Evolutionary conservation across 2,329 filamentous ascomycete genomes (phyloP), one percentile per base, ranked within the genome.

Genomic region (Aspergillus fructus): DNA sequence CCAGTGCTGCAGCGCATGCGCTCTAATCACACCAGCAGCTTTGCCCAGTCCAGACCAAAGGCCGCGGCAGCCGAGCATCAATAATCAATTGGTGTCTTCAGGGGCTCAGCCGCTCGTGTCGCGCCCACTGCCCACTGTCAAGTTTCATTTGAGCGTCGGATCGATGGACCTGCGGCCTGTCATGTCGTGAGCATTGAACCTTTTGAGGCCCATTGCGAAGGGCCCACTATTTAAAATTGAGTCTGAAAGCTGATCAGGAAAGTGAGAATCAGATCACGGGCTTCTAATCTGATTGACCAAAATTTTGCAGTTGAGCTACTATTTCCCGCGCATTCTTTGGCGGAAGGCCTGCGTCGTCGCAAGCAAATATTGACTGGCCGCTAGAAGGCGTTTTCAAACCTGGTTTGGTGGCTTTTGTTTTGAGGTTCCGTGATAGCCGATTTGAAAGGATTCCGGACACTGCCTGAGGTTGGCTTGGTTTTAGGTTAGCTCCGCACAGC

Each of bases 1-100:
- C 50, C 12, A 54, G 37, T 9, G 45, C 49, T 54, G 55, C 49
- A 48, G 27, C 30, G 45, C 43, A 57, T 52, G 48, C 48, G 40
- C 39, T 30, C 41, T 49, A 51, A 56, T 49, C 49, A 56, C 42
- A 52, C 41, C 49, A 52, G 17, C 42, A 41, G 42, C 24, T 23
- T 37, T 50, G 30, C 48, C 49, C 21, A 27, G 40, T 42, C 27
- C 23, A 19, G 53, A 17, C 46, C 24, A 47, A 45, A 51, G 15
- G 30, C 54, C 54, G 54, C 54, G 54, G 34, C 34, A 56, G 27
- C 37, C 43, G 54, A 51, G 34, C 53, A 49, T 19, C 39, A 49
- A 34, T 33, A 17, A 37, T 45, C 34, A 41, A 17, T 19, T 41
- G 11, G 5, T 12, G 17, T 24, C 23, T 17, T 39, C 23, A 4